Percentiles rank a stretch among this genome's conserved stretches.
phyloP scores from a whole-genome alignment of 805 yeast genomes.

The Kodamaea sagamina region DNA sequence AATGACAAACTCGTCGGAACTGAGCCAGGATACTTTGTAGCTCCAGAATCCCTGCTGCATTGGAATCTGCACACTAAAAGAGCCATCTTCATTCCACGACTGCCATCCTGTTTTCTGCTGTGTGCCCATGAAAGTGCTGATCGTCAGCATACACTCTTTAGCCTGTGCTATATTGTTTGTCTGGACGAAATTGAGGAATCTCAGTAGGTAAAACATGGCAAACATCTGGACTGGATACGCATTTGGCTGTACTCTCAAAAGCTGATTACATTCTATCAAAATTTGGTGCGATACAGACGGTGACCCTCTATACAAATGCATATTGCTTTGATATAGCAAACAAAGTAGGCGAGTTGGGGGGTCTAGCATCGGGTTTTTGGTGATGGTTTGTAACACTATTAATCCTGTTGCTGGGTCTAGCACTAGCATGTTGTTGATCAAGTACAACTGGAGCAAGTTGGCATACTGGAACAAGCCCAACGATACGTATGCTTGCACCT shows the following conservation, averaged over 20 bases:
- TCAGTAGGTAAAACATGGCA: conserved; percentile 20
- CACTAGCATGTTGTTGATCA: conserved; percentile 32
- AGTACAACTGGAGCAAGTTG: conserved; percentile 32
- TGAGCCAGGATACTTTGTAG: conserved; percentile 43
- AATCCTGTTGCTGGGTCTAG: conserved; percentile 28
- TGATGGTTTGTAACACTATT: conserved; percentile 14
- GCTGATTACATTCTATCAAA: conserved; percentile 12
- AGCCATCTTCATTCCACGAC: conserved; percentile 20
- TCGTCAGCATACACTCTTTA: conserved; percentile 12
- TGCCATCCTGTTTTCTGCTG: conserved; percentile 23
- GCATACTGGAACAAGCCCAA: conserved; percentile 18
- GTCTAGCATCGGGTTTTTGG: conserved; percentile 9
- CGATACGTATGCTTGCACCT: conserved; percentile 20
- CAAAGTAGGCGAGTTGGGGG: conserved; percentile 14
- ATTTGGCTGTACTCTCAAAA: not conserved
- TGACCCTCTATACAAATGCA: conserved; percentile 22
- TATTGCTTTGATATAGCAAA: conserved; percentile 19
- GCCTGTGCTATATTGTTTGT: conserved; percentile 14
- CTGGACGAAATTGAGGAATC: conserved; percentile 17
- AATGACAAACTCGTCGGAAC: conserved; percentile 44
- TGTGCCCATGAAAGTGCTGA: conserved; percentile 17
- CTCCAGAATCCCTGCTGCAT: not conserved
- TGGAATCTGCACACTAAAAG: not conserved
- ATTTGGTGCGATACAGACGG: conserved; percentile 12
- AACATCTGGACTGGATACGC: conserved; percentile 14